These are phyloP conservation scores for Xylaria sp. DNA, from an alignment of 2,329 filamentous ascomycete species.

Conservation along the genomic window DNA sequence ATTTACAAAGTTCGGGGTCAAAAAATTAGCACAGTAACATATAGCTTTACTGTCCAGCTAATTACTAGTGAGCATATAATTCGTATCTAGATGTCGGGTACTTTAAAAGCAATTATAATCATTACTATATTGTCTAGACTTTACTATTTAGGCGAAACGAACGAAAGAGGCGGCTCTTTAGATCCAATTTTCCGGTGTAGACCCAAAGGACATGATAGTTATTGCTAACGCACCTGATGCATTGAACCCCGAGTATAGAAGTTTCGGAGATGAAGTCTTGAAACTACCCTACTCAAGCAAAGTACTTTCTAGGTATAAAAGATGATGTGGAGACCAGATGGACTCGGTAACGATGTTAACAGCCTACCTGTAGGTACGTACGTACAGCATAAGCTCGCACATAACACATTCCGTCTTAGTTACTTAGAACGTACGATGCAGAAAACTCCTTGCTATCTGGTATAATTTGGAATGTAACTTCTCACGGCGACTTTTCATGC, in stretches of 20 bases:
- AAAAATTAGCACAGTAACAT: constrained; percentile 13
- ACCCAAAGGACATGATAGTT: constrained; percentile 6
- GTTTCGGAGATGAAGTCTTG: not conserved
- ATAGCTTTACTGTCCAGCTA: not conserved
- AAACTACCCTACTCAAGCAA: not conserved
- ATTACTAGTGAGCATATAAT: not conserved
- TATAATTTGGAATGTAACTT: constrained; percentile 32
- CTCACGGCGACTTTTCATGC: constrained; percentile 16
- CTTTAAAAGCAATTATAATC: not conserved
- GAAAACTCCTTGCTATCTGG: constrained; percentile 1
- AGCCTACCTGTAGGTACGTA: not conserved
- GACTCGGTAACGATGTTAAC: constrained; percentile 15
- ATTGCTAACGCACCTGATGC: not conserved
- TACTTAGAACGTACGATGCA: constrained; percentile 23
- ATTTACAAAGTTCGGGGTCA: constrained; percentile 4
- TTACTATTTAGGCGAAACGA: not conserved
- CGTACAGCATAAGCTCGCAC: constrained; percentile 19
- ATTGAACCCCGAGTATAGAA: not conserved
- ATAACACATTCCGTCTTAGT: constrained; percentile 21
- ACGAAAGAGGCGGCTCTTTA: constrained; percentile 1
- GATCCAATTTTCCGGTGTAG: not conserved
- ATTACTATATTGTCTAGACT: not conserved
- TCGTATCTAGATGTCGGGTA: not conserved
- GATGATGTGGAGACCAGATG: constrained; percentile 13
- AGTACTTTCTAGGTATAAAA: constrained; percentile 1